Percentiles rank a stretch among this genome's conserved stretches.
Evolutionary conservation across 139 green algal species (phyloP).

Genomic region (Micractinium conductrix): DNA sequence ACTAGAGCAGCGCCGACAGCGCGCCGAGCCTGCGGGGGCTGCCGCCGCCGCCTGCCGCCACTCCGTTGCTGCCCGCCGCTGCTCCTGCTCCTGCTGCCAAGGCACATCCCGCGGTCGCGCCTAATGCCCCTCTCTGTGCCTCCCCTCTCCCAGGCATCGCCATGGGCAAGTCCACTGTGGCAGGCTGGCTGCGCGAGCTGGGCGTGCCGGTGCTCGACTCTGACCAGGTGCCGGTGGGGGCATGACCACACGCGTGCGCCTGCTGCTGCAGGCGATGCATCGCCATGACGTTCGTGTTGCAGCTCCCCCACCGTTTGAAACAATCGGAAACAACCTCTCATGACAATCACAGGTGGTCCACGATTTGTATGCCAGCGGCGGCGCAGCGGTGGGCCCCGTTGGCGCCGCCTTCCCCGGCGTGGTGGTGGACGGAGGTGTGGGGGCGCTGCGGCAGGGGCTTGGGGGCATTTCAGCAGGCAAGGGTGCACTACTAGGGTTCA

Average conservation of each 20-base stretch:
- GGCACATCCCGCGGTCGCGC: too few species aligned
- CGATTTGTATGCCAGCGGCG: constrained; percentile 25
- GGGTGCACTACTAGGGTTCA: too few species aligned
- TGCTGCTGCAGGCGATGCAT: too few species aligned
- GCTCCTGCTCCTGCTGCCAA: not conserved
- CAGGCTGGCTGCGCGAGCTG: constrained; percentile 31
- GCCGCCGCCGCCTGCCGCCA: not conserved
- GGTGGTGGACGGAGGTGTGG: constrained; percentile 16
- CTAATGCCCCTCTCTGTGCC: too few species aligned
- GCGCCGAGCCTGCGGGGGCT: not conserved
- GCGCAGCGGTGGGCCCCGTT: constrained; percentile 2
- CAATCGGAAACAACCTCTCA: too few species aligned
- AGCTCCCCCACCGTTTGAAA: too few species aligned
- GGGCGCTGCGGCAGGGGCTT: not conserved
- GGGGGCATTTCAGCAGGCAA: not conserved
- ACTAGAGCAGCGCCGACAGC: not conserved
- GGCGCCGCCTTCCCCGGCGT: constrained; percentile 23
- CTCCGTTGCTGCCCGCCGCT: too few species aligned
- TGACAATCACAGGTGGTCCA: constrained; percentile 25
- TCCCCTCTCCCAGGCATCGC: constrained; percentile 78
- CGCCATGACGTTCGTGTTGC: too few species aligned
- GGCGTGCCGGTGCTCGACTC: constrained; percentile 73
- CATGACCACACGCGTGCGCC: too few species aligned
- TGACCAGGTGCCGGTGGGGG: constrained; percentile 76
- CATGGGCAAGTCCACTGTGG: constrained; percentile 75